Conservation (phyloP, 148 eudicot species). For the Chenopodium album region DNA sequence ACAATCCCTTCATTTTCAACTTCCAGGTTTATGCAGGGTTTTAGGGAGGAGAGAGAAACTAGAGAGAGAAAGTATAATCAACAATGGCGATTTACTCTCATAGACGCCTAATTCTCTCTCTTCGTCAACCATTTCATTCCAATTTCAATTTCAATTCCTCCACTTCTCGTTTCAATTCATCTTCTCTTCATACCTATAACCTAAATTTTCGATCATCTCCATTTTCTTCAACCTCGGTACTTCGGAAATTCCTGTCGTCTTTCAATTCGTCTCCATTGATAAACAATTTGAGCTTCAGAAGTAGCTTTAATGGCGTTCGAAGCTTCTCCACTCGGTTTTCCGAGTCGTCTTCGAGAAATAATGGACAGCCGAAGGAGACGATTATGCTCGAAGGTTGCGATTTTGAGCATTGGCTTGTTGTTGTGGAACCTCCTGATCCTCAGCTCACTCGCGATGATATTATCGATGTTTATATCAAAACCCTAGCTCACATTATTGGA, state of each 20-base stretch:
- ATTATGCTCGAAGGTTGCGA: slow-evolving; percentile 22
- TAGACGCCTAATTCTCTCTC: slow-evolving; percentile 15
- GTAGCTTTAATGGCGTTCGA: slow-evolving; percentile 12
- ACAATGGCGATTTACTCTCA: slow-evolving; percentile 7
- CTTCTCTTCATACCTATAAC: background rate
- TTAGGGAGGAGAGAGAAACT: background rate
- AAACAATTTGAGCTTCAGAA: background rate
- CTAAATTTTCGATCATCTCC: background rate
- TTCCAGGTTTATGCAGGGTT: slow-evolving; percentile 24
- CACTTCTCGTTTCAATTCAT: background rate
- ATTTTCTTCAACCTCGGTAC: background rate
- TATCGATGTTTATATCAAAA: slow-evolving; percentile 25
- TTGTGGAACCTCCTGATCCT: slow-evolving; percentile 18
- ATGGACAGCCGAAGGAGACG: slow-evolving; percentile 20
- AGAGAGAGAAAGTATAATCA: background rate
- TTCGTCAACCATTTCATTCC: slow-evolving; percentile 10
- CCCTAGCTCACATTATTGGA: slow-evolving; percentile 18
- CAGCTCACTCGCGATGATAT: slow-evolving; percentile 27
- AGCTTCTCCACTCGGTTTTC: slow-evolving; percentile 17
- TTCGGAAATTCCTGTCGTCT: background rate
- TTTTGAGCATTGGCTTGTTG: slow-evolving; percentile 28
- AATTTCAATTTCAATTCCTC: background rate
- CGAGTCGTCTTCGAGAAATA: slow-evolving; percentile 1
- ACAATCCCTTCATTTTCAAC: background rate
- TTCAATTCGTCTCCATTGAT: slow-evolving; percentile 1